These are phyloP conservation scores for Narthecium ossifragum DNA, from an alignment of 106 monocot species.

Conservation along the genomic window DNA sequence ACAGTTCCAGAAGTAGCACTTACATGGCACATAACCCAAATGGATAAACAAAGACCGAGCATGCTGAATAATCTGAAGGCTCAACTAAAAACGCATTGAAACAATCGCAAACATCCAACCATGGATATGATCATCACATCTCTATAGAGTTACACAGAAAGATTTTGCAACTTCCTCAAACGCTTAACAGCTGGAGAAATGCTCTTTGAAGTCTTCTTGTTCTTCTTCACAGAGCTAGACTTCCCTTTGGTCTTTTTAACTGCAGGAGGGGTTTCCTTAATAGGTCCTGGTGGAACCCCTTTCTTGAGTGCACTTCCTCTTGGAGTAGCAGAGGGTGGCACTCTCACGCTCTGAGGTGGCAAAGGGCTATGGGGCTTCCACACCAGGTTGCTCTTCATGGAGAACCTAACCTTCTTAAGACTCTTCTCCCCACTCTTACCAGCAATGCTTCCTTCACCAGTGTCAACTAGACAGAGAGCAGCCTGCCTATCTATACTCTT, in stretches of 20 bases:
- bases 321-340: conserved; percentile 84
- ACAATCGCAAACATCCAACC: not conserved
- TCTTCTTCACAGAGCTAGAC: conserved; percentile 58
- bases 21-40: too few relatives aligned
- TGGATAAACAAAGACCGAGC: too few relatives aligned
- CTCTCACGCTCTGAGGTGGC: conserved; percentile 82
- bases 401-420: conserved; percentile 82
- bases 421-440: conserved; percentile 52
- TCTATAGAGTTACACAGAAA: conserved; percentile 35
- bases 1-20: too few relatives aligned
- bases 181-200: conserved; percentile 53
- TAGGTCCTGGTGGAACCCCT: conserved; percentile 78
- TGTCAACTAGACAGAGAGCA: conserved; percentile 1
- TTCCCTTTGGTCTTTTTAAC: conserved; percentile 47
- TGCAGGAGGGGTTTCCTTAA: conserved; percentile 43
- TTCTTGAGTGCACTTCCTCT: conserved; percentile 95
- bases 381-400: conserved; percentile 83
- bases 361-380: conserved; percentile 93
- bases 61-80: too few relatives aligned
- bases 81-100: not conserved
- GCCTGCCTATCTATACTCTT: conserved; percentile 23
- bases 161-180: conserved; percentile 46
- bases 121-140: conserved; percentile 4
- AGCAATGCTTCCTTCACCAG: conserved; percentile 6
- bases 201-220: conserved; percentile 27